Conservation (phyloP, 2,329 filamentous ascomycete species). For the Arthrobotrys conoides region DNA sequence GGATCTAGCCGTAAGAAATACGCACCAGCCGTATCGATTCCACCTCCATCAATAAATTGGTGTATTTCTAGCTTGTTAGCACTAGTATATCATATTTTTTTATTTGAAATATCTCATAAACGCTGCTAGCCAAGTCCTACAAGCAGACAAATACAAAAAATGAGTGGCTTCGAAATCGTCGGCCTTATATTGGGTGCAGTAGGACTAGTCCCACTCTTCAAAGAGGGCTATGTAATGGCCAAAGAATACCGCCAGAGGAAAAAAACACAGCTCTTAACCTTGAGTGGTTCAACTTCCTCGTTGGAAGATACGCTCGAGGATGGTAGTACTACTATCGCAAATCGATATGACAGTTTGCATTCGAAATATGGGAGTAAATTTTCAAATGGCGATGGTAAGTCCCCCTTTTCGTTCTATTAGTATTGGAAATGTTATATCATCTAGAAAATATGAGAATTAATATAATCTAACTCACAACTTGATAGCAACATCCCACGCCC, state of each 20-base stretch:
- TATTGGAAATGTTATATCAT: too few relatives aligned
- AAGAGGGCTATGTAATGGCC: constrained; percentile 15
- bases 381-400: constrained; percentile 11
- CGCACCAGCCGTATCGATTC: too few relatives aligned
- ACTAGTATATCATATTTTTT: too few relatives aligned
- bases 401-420: background rate
- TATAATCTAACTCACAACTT: background rate
- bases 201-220: constrained; percentile 20
- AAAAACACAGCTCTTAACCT: background rate
- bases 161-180: constrained; percentile 23
- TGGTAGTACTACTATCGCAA: constrained; percentile 4
- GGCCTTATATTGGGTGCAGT: constrained; percentile 2
- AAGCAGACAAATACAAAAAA: background rate
- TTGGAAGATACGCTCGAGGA: constrained; percentile 1
- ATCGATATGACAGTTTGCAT: background rate
- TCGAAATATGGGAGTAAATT: background rate
- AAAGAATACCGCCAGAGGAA: constrained; percentile 5
- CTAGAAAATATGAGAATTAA: too few relatives aligned
- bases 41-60: too few relatives aligned
- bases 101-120: too few relatives aligned
- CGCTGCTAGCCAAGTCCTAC: too few relatives aligned
- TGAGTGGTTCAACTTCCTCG: background rate
- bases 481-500: constrained; percentile 5
- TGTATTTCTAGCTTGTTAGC: too few relatives aligned
- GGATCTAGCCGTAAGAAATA: too few relatives aligned